phyloP scores from a whole-genome alignment of 2,329 filamentous ascomycete species.

The Penicillium sp. region DNA sequence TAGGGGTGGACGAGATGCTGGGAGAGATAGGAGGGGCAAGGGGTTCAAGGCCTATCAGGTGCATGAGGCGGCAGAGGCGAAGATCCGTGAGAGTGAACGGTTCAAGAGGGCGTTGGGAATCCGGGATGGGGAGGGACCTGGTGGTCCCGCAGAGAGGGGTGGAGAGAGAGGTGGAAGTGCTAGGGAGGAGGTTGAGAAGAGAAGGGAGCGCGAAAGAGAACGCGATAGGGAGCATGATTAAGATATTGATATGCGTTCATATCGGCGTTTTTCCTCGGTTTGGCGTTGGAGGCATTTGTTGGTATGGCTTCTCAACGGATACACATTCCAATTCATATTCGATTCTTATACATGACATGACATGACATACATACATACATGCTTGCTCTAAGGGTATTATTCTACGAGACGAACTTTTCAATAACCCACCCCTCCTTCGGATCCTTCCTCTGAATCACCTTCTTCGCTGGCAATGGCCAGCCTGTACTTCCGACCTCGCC shows the following conservation, averaged over 20 bases:
- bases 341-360: background rate
- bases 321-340: background rate
- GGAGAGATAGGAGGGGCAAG: slow-evolving; percentile 28
- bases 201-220: slow-evolving; percentile 22
- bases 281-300: slow-evolving; percentile 2
- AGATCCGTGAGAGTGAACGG: slow-evolving; percentile 92
- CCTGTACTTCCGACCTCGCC: slow-evolving; percentile 71
- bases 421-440: slow-evolving; percentile 75
- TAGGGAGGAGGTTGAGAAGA: slow-evolving; percentile 17
- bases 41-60: slow-evolving; percentile 90
- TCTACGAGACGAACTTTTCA: slow-evolving; percentile 54
- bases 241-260: slow-evolving; percentile 9
- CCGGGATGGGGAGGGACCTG: slow-evolving; percentile 75
- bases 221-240: slow-evolving; percentile 24
- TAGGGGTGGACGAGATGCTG: background rate
- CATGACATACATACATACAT: background rate
- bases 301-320: no score
- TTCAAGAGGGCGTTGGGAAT: slow-evolving; percentile 87
- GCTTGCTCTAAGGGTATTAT: background rate
- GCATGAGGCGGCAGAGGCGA: slow-evolving; percentile 93
- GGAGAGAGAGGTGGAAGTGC: slow-evolving; percentile 29
- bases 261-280: slow-evolving; percentile 3
- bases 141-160: slow-evolving; percentile 63
- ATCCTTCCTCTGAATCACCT: slow-evolving; percentile 79
- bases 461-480: slow-evolving; percentile 85